These are phyloP conservation scores for Kwoniella sp. DNA, from an alignment of 768 basidiomycete genomes.

Conservation along the genomic window DNA sequence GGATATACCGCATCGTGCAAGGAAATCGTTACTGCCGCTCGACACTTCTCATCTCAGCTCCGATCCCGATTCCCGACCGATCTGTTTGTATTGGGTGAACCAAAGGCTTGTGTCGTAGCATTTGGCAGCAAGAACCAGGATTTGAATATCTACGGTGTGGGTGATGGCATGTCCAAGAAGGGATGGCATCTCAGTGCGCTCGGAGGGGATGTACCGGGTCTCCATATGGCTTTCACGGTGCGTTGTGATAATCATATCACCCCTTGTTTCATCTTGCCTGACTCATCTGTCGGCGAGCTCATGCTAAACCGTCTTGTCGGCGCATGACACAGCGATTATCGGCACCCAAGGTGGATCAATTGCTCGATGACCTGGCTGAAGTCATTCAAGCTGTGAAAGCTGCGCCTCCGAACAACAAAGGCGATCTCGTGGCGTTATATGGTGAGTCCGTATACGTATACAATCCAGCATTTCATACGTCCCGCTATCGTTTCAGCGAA, in stretches of 20 bases:
- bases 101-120: slow-evolving; percentile 85
- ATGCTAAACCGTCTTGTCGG: too few relatives aligned
- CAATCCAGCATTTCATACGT: neutral
- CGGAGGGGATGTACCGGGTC: slow-evolving; percentile 67
- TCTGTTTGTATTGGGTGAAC: slow-evolving; percentile 84
- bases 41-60: slow-evolving; percentile 67
- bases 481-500: neutral
- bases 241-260: slow-evolving; percentile 46
- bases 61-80: slow-evolving; percentile 60
- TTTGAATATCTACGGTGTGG: slow-evolving; percentile 81
- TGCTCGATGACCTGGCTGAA: slow-evolving; percentile 81
- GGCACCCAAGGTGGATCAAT: slow-evolving; percentile 70
- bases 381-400: slow-evolving; percentile 71
- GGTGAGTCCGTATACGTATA: slow-evolving; percentile 66
- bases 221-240: slow-evolving; percentile 94
- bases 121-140: slow-evolving; percentile 65
- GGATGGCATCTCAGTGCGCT: slow-evolving; percentile 95
- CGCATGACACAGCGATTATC: slow-evolving; percentile 90
- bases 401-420: slow-evolving; percentile 62
- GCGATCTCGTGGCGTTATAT: slow-evolving; percentile 88
- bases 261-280: neutral
- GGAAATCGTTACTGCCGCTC: slow-evolving; percentile 73
- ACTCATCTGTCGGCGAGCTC: too few relatives aligned
- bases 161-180: slow-evolving; percentile 77
- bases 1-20: slow-evolving; percentile 87